Evolutionary conservation across 2,329 filamentous ascomycete species (phyloP).

Genomic region (Xylariaceae sp.): DNA sequence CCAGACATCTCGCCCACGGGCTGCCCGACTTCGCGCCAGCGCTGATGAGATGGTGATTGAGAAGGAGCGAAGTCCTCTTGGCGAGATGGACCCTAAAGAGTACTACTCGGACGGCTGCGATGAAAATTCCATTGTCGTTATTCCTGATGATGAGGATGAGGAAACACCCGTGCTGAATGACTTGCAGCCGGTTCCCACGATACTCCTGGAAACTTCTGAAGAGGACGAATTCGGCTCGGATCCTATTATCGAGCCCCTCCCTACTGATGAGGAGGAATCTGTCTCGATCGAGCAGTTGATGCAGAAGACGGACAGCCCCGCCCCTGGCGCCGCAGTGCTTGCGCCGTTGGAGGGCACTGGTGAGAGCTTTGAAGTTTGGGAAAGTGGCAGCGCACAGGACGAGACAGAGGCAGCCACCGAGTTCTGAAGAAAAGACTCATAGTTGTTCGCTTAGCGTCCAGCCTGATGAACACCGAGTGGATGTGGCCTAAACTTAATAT

Average conservation of each 20-base stretch:
- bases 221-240: neutral
- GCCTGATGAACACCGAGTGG: conserved; percentile 1
- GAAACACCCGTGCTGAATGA: conserved; percentile 25
- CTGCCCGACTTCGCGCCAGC: conserved; percentile 32
- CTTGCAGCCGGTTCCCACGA: conserved; percentile 30
- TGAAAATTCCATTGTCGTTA: conserved; percentile 55
- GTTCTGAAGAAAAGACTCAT: conserved; percentile 23
- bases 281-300: conserved; percentile 39
- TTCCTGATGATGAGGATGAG: conserved; percentile 57
- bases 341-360: conserved; percentile 55
- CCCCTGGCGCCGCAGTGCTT: conserved; percentile 45
- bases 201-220: conserved; percentile 22
- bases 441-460: neutral
- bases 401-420: conserved; percentile 40
- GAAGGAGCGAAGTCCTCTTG: conserved; percentile 60
- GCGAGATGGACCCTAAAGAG: conserved; percentile 62
- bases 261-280: conserved; percentile 19
- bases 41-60: conserved; percentile 58
- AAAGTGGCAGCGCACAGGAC: conserved; percentile 62
- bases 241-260: neutral
- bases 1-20: conserved; percentile 45
- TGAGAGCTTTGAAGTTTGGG: conserved; percentile 65
- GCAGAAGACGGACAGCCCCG: conserved; percentile 35
- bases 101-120: conserved; percentile 66
- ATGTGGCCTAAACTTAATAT: conserved; percentile 5